A percentile compares a stretch with the other conserved stretches of the same genome.
These are phyloP conservation scores for Xylaria telfairii DNA, from an alignment of 495 filamentous ascomycete species.

Conservation along the genomic window DNA sequence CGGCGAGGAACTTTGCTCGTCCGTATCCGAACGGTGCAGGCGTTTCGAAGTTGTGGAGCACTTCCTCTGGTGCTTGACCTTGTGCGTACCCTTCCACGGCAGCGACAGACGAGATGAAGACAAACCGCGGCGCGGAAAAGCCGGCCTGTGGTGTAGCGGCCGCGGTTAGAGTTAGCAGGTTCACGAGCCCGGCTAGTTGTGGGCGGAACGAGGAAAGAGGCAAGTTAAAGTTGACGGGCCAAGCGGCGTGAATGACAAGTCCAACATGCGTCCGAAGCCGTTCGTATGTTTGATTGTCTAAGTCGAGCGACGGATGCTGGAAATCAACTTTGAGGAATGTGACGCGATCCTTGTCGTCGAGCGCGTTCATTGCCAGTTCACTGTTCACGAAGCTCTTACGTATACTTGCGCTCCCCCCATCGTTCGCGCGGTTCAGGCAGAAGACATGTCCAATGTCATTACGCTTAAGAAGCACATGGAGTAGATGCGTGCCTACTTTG, in stretches of 20 bases:
- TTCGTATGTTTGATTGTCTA: constrained; percentile 38
- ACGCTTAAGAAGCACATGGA: constrained; percentile 45
- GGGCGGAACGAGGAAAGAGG: constrained; percentile 59
- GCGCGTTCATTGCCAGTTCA: neutral
- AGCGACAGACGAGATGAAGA: constrained; percentile 55
- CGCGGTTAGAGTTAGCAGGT: constrained; percentile 46
- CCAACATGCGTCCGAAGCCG: constrained; percentile 35
- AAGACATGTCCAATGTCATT: constrained; percentile 52
- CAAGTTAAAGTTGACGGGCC: constrained; percentile 67
- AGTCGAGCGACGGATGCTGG: constrained; percentile 47
- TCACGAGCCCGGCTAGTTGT: constrained; percentile 53
- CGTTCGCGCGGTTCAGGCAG: constrained; percentile 59
- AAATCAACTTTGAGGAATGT: constrained; percentile 58
- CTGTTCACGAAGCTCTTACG: constrained; percentile 35
- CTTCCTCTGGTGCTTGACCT: constrained; percentile 51
- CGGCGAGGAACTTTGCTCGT: constrained; percentile 58
- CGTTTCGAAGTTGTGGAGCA: constrained; percentile 28
- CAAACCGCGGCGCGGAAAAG: constrained; percentile 27
- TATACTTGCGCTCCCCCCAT: constrained; percentile 39
- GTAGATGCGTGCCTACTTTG: constrained; percentile 59
- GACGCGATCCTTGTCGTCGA: constrained; percentile 31
- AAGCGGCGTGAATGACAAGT: constrained; percentile 61
- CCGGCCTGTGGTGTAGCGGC: constrained; percentile 28
- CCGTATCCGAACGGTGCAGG: constrained; percentile 53
- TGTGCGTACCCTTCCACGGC: constrained; percentile 40